phyloP scores from a whole-genome alignment of 768 basidiomycete genomes.

The Clitopilus hobsonii region DNA sequence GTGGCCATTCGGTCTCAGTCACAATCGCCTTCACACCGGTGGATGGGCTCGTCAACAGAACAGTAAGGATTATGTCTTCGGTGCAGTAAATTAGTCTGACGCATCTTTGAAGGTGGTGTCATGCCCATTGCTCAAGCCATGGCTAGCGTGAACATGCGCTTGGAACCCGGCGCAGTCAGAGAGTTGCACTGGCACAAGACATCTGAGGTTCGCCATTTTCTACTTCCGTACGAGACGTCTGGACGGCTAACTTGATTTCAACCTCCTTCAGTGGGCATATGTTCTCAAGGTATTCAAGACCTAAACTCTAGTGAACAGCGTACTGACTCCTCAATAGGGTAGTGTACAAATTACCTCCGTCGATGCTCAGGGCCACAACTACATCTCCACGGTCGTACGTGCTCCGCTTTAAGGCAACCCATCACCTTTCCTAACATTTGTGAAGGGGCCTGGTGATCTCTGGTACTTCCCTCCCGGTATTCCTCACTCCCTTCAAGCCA shows the following conservation, averaged over 20 bases:
- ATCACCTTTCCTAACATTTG: no score
- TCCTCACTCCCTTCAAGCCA: constrained; percentile 53
- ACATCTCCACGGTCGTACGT: constrained; percentile 42
- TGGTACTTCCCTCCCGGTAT: constrained; percentile 57
- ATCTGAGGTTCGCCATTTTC: constrained; percentile 29
- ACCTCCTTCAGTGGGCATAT: constrained; percentile 51
- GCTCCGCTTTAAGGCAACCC: no score
- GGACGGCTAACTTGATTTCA: constrained; percentile 6
- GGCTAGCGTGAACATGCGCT: constrained; percentile 49
- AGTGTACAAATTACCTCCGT: constrained; percentile 44
- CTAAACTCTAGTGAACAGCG: no score
- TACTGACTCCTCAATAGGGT: constrained; percentile 27
- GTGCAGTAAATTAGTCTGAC: neutral
- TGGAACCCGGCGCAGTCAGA: constrained; percentile 44
- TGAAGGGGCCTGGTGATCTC: constrained; percentile 42
- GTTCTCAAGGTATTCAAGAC: constrained; percentile 43
- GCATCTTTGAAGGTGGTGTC: constrained; percentile 25
- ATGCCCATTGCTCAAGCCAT: constrained; percentile 48
- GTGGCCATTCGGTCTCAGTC: constrained; percentile 54
- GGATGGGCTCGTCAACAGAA: constrained; percentile 61
- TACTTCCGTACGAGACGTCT: neutral
- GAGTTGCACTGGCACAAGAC: constrained; percentile 55
- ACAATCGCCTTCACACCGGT: constrained; percentile 50
- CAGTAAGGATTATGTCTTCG: constrained; percentile 19
- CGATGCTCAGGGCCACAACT: constrained; percentile 44